Base-by-base conservation (phyloP, 2,329 filamentous ascomycete genomes). In the Colletotrichum sp. region DNA sequence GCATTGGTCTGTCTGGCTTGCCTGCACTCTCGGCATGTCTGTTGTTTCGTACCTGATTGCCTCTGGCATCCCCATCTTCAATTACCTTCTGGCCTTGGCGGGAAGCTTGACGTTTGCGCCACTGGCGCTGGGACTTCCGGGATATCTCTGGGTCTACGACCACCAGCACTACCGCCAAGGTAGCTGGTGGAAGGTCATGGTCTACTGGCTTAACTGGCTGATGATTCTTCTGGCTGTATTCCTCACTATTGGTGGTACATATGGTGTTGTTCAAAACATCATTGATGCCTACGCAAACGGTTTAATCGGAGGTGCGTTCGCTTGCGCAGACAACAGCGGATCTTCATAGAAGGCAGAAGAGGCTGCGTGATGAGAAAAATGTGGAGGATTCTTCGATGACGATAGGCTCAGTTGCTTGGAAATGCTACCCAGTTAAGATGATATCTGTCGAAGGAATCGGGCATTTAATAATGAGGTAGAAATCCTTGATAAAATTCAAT, bases 201-300 rank as follows among this genome's bases (percentile, higher is more conserved):
- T 82, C 2, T 85, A 82, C 74, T 82, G 80, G 66, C 80, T 85
- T 44, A 82, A 84, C 73, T 83, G 81, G 81, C 69, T 80, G 18
- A 80, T 87, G 80, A 83, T 86, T 67, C 60, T 80, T 1, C 69
- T 86, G 1, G 84, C 83, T 0, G 80, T 79, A 1, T 87, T 87
- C 72, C 44, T 87, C 76, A 85, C 83, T 2, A 76, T 87, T 24
- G 85, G 84, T 16, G 86, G 86, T 4, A 88, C 85, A 3, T 86
- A 87, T 70, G 85, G 88, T 44, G 87, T 89, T 3, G 85, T 90
- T 28, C 83, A 88, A 72, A 83, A 88, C 77, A 90, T 91, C 76
- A 88, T 88, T 68, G 83, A 88, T 68, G 89, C 89, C 1, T 91
- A 91, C 79, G 85, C 84, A 6, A 83, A 84, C 64, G 87, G 87